Evolutionary conservation across 1,284 basidiomycete genomes (phyloP), one percentile per base, ranked within the genome.

Genomic region (Phlebopus sp.): DNA sequence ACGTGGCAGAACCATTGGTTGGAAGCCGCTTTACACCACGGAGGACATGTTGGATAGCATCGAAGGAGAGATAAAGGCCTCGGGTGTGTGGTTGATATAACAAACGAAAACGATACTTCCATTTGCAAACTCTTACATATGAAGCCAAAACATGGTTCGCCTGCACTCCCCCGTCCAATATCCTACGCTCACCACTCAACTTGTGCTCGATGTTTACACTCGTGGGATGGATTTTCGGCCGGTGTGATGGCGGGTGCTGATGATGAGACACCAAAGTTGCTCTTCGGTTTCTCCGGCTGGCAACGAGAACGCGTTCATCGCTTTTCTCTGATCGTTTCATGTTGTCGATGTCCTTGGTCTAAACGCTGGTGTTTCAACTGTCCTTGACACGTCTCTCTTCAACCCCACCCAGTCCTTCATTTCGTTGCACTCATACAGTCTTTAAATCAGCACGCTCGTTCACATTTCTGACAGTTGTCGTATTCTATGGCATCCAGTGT

Each of bases 1-100:
- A 31, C 66, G 70, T 31, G 66, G 68, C 3, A 62, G 67, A 44
- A 63, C 61, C 13, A 66, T 79, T 37, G 76, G 76, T 30, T 73
- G 69, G 71, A 59, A 50, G 30, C 67, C 69, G 5, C 58, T 52
- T 18, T 53, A 63, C 41, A 59, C 53, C 5, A 67, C 53, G 4
- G 44, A 37, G 32, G 64, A 67, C 31, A 57, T 71, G 49, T 46
- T 64, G 35, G 58, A 53, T 17, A 63, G 58, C 47, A 54, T 72
- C n/a, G 45, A 53, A 35, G 52, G 52, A n/a, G 64, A 67, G 44
- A 58, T 65, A 25, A 53, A 58, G 23, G 49, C 46, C 9, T 48
- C 43, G 0, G 40, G n/a, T 19, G 32, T 29, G 19, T 38, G 15
- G 31, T 46, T 41, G 37, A 39, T 14, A 3, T 15, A 15, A 15